These are phyloP conservation scores for Bassia scoparia DNA, from an alignment of 148 eudicot genomes.

Conservation along the genomic window DNA sequence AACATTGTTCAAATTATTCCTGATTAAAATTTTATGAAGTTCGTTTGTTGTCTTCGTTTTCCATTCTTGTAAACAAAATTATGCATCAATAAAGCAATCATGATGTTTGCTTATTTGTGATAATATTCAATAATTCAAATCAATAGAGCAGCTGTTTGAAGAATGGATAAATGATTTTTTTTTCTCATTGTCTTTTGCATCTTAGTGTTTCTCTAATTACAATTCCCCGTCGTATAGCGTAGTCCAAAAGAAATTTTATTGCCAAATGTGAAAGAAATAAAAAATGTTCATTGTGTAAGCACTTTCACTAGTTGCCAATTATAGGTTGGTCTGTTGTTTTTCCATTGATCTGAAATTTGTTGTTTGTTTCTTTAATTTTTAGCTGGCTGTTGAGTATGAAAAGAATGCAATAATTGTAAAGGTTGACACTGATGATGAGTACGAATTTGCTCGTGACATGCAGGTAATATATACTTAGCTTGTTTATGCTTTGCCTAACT, in stretches of 20 bases:
- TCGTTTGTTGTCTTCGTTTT: background rate
- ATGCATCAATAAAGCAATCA: too few species aligned
- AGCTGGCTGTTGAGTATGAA: constrained; percentile 97
- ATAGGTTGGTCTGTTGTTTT: background rate
- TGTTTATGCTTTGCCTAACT: background rate
- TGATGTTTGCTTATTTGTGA: constrained; percentile 2
- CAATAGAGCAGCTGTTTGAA: too few species aligned
- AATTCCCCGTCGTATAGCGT: too few species aligned
- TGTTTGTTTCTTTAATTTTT: constrained; percentile 22
- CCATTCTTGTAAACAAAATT: too few species aligned
- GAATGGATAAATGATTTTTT: too few species aligned
- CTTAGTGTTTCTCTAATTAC: too few species aligned
- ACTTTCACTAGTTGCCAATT: background rate
- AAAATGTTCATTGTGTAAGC: background rate
- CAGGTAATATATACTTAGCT: constrained; percentile 54
- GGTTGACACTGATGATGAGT: constrained; percentile 96
- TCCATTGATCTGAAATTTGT: background rate
- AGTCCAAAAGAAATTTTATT: too few species aligned
- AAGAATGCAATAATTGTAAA: constrained; percentile 68
- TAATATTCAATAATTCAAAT: too few species aligned
- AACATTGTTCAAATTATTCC: too few species aligned
- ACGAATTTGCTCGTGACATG: constrained; percentile 92
- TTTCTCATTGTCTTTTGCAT: too few species aligned
- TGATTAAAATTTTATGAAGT: too few species aligned
- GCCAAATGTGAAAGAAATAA: background rate